These are phyloP conservation scores for Teunomyces tritomae DNA, from an alignment of 805 yeast species.

Conservation along the genomic window DNA sequence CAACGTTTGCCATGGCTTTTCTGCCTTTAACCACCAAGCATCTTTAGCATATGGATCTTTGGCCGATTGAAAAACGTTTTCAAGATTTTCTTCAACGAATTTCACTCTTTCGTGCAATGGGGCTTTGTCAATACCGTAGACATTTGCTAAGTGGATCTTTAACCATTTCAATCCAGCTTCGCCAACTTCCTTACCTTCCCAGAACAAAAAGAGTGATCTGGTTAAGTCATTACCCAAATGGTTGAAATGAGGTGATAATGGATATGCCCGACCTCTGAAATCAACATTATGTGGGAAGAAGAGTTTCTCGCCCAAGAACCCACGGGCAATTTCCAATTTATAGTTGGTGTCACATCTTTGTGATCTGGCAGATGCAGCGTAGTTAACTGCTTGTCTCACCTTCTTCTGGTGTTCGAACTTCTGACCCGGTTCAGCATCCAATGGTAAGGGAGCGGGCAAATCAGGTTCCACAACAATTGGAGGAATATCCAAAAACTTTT, in stretches of 20 bases:
- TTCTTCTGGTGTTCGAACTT: conserved; percentile 65
- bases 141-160: conserved; percentile 70
- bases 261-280: conserved; percentile 83
- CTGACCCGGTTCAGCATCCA: conserved; percentile 68
- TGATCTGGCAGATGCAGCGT: conserved; percentile 69
- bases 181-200: conserved; percentile 75
- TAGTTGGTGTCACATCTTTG: conserved; percentile 92
- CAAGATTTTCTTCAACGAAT: conserved; percentile 57
- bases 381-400: conserved; percentile 56
- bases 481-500: conserved; percentile 71
- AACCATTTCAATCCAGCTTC: conserved; percentile 67
- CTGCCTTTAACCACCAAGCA: conserved; percentile 71
- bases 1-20: conserved; percentile 81
- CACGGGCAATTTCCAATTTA: conserved; percentile 92
- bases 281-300: conserved; percentile 81
- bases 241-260: conserved; percentile 75
- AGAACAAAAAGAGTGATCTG: conserved; percentile 65
- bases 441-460: conserved; percentile 50
- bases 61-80: conserved; percentile 56
- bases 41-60: conserved; percentile 55
- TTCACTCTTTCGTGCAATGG: conserved; percentile 61
- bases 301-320: conserved; percentile 71
- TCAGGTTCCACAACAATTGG: conserved; percentile 43
- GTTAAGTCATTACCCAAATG: conserved; percentile 79
- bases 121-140: conserved; percentile 73